Evolutionary conservation across 495 filamentous ascomycete genomes (phyloP).

Genomic region (Aspergillus baeticus): DNA sequence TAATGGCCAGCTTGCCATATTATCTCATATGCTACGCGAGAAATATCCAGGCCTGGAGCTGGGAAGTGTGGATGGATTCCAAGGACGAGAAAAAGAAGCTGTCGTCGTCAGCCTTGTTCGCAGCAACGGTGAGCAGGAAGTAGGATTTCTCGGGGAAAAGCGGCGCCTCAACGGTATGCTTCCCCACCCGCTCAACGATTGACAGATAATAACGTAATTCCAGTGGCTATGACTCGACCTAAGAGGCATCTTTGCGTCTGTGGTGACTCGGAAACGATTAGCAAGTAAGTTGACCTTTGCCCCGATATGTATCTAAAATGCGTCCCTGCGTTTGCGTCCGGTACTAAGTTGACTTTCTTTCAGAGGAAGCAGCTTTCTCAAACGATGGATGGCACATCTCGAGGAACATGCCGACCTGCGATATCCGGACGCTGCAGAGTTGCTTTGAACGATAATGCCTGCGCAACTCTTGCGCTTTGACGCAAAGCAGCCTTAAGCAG

Average conservation of each 20-base stretch:
- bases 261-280: slow-evolving; percentile 90
- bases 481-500: not conserved
- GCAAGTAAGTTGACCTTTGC: slow-evolving; percentile 55
- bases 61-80: slow-evolving; percentile 95
- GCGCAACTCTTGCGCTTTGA: slow-evolving; percentile 3
- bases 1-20: slow-evolving; percentile 83
- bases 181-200: not conserved
- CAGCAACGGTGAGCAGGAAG: slow-evolving; percentile 82
- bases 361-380: slow-evolving; percentile 78
- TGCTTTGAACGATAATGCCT: slow-evolving; percentile 31
- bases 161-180: slow-evolving; percentile 78
- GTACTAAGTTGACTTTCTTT: slow-evolving; percentile 6
- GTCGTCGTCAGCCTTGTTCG: slow-evolving; percentile 88
- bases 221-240: slow-evolving; percentile 93
- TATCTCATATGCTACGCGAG: slow-evolving; percentile 74
- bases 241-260: slow-evolving; percentile 87
- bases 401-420: slow-evolving; percentile 82
- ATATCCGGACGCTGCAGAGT: slow-evolving; percentile 69
- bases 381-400: slow-evolving; percentile 84
- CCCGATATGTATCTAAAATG: not conserved
- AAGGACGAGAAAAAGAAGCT: slow-evolving; percentile 95
- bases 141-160: slow-evolving; percentile 94
- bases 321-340: not conserved
- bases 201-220: slow-evolving; percentile 8
- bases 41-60: slow-evolving; percentile 81